Percentiles rank a stretch among this genome's conserved stretches.
These are phyloP conservation scores for Saccharomycopsis sp. DNA, from an alignment of 805 yeast species.

Conservation along the genomic window DNA sequence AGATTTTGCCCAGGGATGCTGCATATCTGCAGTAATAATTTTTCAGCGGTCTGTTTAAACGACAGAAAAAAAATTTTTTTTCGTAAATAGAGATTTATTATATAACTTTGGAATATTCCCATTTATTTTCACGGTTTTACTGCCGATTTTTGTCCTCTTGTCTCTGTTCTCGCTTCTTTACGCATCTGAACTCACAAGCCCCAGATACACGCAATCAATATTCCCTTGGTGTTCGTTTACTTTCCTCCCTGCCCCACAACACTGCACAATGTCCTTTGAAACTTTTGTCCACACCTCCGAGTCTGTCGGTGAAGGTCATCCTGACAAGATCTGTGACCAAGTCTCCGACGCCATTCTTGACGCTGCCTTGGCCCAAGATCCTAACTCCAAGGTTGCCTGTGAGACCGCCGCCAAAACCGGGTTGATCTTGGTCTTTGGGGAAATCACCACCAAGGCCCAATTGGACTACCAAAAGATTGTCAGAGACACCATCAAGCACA, in stretches of 20 bases:
- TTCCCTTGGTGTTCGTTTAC: too few relatives aligned
- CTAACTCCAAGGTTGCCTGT: conserved; percentile 97
- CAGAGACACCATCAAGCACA: conserved; percentile 97
- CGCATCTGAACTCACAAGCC: not conserved
- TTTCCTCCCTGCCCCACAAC: too few relatives aligned
- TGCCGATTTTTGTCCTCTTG: not conserved
- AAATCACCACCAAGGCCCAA: conserved; percentile 93
- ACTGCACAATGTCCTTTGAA: conserved; percentile 23
- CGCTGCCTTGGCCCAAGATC: conserved; percentile 94
- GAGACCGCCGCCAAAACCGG: conserved; percentile 99
- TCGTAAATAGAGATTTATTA: not conserved
- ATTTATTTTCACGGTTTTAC: not conserved
- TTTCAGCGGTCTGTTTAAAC: not conserved
- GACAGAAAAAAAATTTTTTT: not conserved
- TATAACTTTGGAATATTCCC: not conserved
- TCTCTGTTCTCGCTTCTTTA: not conserved
- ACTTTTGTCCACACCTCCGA: conserved; percentile 72
- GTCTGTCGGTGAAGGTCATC: conserved; percentile 93
- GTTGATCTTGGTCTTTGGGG: conserved; percentile 99
- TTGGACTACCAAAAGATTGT: conserved; percentile 95
- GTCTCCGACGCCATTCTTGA: conserved; percentile 97
- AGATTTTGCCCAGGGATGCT: not conserved
- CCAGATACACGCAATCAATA: too few relatives aligned
- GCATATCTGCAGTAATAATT: not conserved
- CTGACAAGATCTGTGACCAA: conserved; percentile 97